A percentile compares a stretch with the other conserved stretches of the same genome.
Conservation (phyloP, 2,329 filamentous ascomycete genomes). For the Microascus cirrosus region DNA sequence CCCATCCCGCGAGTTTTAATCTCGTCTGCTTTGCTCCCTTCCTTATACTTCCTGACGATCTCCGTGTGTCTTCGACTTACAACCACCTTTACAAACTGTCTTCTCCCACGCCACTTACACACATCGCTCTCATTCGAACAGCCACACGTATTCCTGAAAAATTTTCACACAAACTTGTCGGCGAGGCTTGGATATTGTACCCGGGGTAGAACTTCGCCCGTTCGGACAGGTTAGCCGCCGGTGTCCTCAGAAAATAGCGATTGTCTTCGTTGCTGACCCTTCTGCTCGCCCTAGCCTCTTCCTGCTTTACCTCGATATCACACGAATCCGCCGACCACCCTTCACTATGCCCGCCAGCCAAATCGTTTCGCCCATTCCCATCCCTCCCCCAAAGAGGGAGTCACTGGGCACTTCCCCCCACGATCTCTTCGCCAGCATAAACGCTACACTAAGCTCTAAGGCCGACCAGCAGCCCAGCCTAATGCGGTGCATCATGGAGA, state of each 20-base stretch:
- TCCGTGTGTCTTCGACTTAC: background rate
- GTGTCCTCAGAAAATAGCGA: background rate
- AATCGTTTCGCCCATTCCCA: constrained; percentile 31
- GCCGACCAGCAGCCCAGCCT: constrained; percentile 30
- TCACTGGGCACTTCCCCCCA: constrained; percentile 22
- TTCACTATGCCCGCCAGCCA: constrained; percentile 20
- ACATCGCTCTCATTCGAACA: background rate
- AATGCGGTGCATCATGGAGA: constrained; percentile 38
- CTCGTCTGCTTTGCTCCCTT: background rate
- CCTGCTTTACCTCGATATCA: background rate
- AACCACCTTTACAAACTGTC: background rate
- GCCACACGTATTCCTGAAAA: background rate
- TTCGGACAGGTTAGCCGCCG: background rate
- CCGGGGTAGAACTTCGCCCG: background rate
- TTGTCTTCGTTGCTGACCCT: background rate
- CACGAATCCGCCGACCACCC: background rate
- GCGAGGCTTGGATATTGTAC: background rate
- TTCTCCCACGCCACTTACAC: background rate
- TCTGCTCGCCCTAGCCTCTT: background rate
- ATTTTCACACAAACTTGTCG: background rate
- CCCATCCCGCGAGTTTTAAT: background rate
- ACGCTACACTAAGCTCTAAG: constrained; percentile 34
- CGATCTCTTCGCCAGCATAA: constrained; percentile 42
- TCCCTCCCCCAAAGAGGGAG: constrained; percentile 35
- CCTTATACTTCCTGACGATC: background rate